Evolutionary conservation across 2,329 filamentous ascomycete species (phyloP), one percentile per base, ranked within the genome.

Genomic region (Fusarium secorum): DNA sequence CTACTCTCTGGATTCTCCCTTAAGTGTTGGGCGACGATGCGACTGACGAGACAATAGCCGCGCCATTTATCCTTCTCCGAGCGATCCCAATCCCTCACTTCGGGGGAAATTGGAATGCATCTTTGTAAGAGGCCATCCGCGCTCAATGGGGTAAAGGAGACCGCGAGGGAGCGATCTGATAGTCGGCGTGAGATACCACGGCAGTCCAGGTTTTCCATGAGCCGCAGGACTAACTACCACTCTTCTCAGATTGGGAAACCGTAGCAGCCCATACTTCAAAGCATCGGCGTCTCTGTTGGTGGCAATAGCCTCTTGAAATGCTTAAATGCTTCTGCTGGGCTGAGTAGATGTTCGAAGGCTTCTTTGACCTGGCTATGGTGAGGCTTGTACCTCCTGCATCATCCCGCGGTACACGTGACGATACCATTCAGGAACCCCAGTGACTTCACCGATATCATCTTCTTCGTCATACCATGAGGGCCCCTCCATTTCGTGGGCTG

Each of bases 211-310:
- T 42, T 72, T 70, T 4, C 81, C 81, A 68, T 84, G 82, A 2
- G 81, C 75, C 4, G 80, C 80, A 18, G 79, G 79, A 8, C 82
- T 84, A 20, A 85, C 62, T 0, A 75, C 81, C 11, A 85, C 69
- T 52, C 76, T 78, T 36, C 59, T 76, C 11, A 85, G 66, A 5
- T 72, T 73, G 1, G 80, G 77, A 44, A 85, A 83, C 10, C 71
- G 74, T 18, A 68, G 74, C 79, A 55, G 9, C 20, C 35, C 41
- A 30, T 78, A 77, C 17, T 72, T 60, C 1, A 85, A 74, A 4
- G 79, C 81, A 13, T 68, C 52, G 2, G 70, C 62, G 56, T 84
- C 79, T 10, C 74, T 66, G 2, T 63, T 58, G 1, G 73, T 73
- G 3, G 65, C 52, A 4, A 83, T 64, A 0, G 81, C 75, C 3